phyloP scores from a whole-genome alignment of 768 basidiomycete species.

The Erythrobasidium yunnanense region DNA sequence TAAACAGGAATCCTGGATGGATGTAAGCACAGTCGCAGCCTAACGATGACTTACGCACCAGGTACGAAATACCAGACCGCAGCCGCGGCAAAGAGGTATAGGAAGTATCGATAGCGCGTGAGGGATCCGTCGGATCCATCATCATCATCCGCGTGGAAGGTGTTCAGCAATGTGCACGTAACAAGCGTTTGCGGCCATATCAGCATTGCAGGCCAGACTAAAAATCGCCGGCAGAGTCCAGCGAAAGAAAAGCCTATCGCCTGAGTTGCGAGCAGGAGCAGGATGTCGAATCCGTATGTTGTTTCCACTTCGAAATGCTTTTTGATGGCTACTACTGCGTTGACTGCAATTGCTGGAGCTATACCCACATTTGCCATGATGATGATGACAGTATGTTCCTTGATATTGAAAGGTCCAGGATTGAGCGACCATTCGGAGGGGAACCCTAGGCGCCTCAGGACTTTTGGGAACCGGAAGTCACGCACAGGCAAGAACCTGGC shows the following conservation, averaged over 20 bases:
- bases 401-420: constrained; percentile 92
- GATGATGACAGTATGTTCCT: constrained; percentile 78
- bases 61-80: constrained; percentile 87
- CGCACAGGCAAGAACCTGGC: constrained; percentile 73
- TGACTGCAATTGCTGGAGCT: constrained; percentile 54
- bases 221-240: constrained; percentile 73
- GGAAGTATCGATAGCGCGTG: constrained; percentile 69
- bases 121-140: constrained; percentile 46
- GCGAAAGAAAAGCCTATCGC: constrained; percentile 86
- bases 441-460: constrained; percentile 39
- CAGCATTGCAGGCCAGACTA: constrained; percentile 95
- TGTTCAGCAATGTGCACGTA: constrained; percentile 86
- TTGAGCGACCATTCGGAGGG: constrained; percentile 59
- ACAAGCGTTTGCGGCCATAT: constrained; percentile 96
- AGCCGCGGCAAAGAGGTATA: constrained; percentile 53
- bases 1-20: constrained; percentile 71
- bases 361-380: constrained; percentile 72
- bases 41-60: constrained; percentile 45
- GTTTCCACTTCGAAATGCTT: constrained; percentile 54
- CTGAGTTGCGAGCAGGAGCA: constrained; percentile 76
- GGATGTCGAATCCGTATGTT: constrained; percentile 60
- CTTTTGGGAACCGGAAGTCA: constrained; percentile 50
- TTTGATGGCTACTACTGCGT: constrained; percentile 67
- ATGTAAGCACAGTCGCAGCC: background rate
- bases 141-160: constrained; percentile 89